Evolutionary conservation across 78 protist species (phyloP).

Genomic region (Cavenderia fasciculata): DNA sequence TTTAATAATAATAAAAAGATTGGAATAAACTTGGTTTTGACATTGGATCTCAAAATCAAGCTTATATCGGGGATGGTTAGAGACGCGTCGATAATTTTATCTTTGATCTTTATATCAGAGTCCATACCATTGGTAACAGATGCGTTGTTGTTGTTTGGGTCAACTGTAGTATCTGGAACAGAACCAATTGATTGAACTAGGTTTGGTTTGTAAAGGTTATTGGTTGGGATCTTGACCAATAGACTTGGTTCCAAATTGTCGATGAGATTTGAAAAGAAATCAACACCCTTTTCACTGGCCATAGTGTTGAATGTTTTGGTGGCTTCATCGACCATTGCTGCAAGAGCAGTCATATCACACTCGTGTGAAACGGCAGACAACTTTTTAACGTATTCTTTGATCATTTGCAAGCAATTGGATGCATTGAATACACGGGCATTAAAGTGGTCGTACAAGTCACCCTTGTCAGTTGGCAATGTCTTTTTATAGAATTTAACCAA

Average conservation of each 20-base stretch:
- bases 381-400: not conserved
- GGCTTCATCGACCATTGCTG: not conserved
- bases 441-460: not conserved
- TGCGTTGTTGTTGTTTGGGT: not conserved
- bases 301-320: constrained; percentile 7
- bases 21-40: constrained; percentile 24
- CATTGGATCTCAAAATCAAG: not conserved
- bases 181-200: not conserved
- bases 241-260: not conserved
- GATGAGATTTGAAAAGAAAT: not conserved
- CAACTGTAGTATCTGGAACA: not conserved
- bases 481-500: not conserved
- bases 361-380: not conserved
- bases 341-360: not conserved
- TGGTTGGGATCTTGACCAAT: no score
- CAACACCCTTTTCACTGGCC: not conserved
- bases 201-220: no score
- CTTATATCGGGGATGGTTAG: constrained; percentile 6
- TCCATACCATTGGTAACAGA: not conserved
- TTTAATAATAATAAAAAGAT: constrained; percentile 29
- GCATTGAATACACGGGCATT: not conserved
- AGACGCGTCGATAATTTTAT: not conserved
- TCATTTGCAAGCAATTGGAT: not conserved
- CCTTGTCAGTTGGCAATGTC: not conserved
- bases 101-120: not conserved